These are phyloP conservation scores for Gossypium gossypioides DNA, from an alignment of 441 rosid species.

Conservation along the genomic window DNA sequence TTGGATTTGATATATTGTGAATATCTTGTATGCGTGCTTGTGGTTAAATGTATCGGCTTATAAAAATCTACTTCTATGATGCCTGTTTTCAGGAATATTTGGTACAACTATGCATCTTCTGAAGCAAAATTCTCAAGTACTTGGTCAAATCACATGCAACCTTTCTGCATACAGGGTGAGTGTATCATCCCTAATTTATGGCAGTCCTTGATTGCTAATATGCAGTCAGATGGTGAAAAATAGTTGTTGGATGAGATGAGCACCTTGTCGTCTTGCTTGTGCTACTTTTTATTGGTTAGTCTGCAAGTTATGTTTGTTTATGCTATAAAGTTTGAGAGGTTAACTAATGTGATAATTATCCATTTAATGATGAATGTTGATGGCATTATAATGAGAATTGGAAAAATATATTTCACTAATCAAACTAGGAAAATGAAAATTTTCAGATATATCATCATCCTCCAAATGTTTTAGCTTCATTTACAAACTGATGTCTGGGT, in stretches of 20 bases:
- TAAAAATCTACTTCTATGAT: conserved; percentile 15
- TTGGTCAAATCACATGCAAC: conserved; percentile 64
- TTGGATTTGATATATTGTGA: not conserved
- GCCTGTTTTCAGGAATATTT: conserved; percentile 46
- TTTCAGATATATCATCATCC: not conserved
- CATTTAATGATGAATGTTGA: not conserved
- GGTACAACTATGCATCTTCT: conserved; percentile 50
- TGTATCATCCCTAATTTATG: conserved; percentile 4
- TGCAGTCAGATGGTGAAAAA: not conserved
- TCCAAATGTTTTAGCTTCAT: not conserved
- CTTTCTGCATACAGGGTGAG: conserved; percentile 59
- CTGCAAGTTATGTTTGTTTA: not conserved
- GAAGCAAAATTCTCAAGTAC: conserved; percentile 63
- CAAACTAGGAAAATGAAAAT: not conserved
- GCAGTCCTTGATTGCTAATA: not conserved
- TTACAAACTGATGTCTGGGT: not conserved
- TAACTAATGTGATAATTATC: not conserved
- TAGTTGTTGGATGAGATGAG: not conserved
- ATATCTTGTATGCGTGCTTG: not conserved
- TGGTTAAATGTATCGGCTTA: not conserved
- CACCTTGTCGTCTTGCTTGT: not conserved
- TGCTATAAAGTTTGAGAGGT: not conserved
- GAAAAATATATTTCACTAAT: not conserved
- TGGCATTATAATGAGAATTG: not conserved
- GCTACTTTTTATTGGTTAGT: not conserved